Percentiles rank a stretch among this genome's conserved stretches.
These are phyloP conservation scores for Globisporangium rhizosaccharum DNA, from an alignment of 352 stramenopile genomes.

Conservation along the genomic window DNA sequence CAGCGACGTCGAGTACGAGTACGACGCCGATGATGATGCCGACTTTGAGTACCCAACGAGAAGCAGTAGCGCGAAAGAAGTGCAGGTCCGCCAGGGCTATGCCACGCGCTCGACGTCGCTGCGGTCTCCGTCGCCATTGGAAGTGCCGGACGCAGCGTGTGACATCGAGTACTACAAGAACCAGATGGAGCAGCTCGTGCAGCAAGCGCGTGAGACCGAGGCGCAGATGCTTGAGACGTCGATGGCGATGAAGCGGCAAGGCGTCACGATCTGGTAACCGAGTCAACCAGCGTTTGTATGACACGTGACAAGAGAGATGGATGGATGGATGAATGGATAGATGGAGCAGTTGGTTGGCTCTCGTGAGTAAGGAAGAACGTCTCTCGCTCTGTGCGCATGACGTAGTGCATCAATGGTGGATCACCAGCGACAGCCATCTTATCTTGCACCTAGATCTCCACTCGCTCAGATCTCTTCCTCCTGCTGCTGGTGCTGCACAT, in stretches of 20 bases:
- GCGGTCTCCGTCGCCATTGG: conserved; percentile 1
- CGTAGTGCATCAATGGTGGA: too few species aligned
- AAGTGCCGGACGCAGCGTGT: background rate
- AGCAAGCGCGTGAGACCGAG: conserved; percentile 64
- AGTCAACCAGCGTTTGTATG: background rate
- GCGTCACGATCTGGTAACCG: conserved; percentile 26
- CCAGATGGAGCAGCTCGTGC: conserved; percentile 68
- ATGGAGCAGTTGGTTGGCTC: too few species aligned
- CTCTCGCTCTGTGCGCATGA: background rate
- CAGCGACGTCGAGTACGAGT: conserved; percentile 16
- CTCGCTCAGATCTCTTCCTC: background rate
- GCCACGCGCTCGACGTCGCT: conserved; percentile 3
- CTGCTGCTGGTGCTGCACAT: too few species aligned
- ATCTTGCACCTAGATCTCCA: background rate
- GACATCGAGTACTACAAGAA: conserved; percentile 44
- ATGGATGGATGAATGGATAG: background rate
- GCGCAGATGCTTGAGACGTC: conserved; percentile 58
- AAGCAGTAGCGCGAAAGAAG: conserved; percentile 5
- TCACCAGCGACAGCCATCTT: too few species aligned
- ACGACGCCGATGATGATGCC: conserved; percentile 14
- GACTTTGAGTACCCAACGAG: conserved; percentile 5
- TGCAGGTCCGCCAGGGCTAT: conserved; percentile 5
- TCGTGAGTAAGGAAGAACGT: background rate
- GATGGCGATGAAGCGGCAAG: conserved; percentile 40
- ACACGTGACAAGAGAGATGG: background rate